phyloP scores from a whole-genome alignment of 176 grass and related monocot genomes.

The Carex littledalei region DNA sequence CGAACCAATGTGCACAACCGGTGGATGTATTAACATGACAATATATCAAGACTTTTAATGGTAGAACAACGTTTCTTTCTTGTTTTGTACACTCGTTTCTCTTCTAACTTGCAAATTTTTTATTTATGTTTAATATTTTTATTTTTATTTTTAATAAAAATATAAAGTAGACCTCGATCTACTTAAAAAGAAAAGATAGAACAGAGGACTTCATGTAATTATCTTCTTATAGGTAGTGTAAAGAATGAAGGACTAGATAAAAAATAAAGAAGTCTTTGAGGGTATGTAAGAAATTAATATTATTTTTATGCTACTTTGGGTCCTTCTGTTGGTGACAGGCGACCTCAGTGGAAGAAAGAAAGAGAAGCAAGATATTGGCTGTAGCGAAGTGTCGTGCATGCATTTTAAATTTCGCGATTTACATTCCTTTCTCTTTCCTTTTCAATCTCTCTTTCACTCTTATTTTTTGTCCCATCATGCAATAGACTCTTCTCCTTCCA shows the following conservation, averaged over 20 bases:
- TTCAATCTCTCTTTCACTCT: constrained; percentile 1
- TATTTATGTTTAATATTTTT: too few species aligned
- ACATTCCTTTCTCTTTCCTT: constrained; percentile 15
- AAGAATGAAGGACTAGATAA: not conserved
- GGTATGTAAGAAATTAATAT: not conserved
- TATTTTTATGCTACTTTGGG: not conserved
- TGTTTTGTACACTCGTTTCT: too few species aligned
- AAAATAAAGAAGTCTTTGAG: not conserved
- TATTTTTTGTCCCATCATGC: not conserved
- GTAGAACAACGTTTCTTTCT: too few species aligned
- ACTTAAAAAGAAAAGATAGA: not conserved
- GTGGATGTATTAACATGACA: too few species aligned
- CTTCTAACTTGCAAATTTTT: too few species aligned
- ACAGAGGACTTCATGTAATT: not conserved
- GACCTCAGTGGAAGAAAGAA: not conserved
- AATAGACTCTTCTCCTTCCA: constrained; percentile 13
- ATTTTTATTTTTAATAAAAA: too few species aligned
- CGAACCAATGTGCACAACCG: too few species aligned
- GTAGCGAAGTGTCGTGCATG: constrained; percentile 29
- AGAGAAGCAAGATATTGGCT: constrained; percentile 1
- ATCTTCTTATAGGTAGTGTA: not conserved
- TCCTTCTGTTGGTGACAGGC: not conserved
- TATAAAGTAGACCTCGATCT: too few species aligned
- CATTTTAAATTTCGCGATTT: constrained; percentile 26
- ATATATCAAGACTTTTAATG: too few species aligned